Conservation (phyloP, 2,329 filamentous ascomycete species). For the Nannizzia gypsea region DNA sequence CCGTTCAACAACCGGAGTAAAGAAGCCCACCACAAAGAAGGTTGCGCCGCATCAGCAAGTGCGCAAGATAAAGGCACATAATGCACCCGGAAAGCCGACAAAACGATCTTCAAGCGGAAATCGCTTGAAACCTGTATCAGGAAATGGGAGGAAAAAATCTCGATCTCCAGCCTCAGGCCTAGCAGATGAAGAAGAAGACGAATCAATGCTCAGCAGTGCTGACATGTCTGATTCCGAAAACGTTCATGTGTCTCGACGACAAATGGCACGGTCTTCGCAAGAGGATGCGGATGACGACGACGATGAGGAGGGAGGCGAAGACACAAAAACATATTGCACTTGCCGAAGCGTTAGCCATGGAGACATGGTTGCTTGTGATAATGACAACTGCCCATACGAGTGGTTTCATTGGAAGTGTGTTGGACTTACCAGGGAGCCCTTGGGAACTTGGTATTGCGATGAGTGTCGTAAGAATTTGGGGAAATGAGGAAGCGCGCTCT, state of each 20-base stretch:
- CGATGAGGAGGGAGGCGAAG: conserved; percentile 42
- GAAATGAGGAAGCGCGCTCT: conserved; percentile 18
- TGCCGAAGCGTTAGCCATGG: conserved; percentile 54
- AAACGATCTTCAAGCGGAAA: conserved; percentile 35
- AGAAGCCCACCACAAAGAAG: conserved; percentile 42
- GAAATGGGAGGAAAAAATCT: conserved; percentile 30
- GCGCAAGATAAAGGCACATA: conserved; percentile 27
- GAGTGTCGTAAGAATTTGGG: conserved; percentile 37
- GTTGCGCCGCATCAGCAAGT: conserved; percentile 44
- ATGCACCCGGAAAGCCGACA: conserved; percentile 25
- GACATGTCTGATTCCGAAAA: conserved; percentile 39
- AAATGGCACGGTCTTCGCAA: conserved; percentile 21
- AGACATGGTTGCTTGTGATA: conserved; percentile 58
- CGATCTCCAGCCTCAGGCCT: conserved; percentile 23
- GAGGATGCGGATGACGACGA: conserved; percentile 37
- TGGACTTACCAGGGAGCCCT: conserved; percentile 48
- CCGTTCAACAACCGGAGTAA: conserved; percentile 28
- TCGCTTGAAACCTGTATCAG: conserved; percentile 23
- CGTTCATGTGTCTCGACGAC: conserved; percentile 18
- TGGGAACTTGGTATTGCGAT: conserved; percentile 46
- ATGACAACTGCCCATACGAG: conserved; percentile 51
- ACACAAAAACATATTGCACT: conserved; percentile 54
- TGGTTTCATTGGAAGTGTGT: conserved; percentile 59
- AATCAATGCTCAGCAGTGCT: conserved; percentile 42
- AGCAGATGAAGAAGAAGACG: conserved; percentile 39